Conservation (phyloP, 768 basidiomycete species). For the Pulveroboletus frians region DNA sequence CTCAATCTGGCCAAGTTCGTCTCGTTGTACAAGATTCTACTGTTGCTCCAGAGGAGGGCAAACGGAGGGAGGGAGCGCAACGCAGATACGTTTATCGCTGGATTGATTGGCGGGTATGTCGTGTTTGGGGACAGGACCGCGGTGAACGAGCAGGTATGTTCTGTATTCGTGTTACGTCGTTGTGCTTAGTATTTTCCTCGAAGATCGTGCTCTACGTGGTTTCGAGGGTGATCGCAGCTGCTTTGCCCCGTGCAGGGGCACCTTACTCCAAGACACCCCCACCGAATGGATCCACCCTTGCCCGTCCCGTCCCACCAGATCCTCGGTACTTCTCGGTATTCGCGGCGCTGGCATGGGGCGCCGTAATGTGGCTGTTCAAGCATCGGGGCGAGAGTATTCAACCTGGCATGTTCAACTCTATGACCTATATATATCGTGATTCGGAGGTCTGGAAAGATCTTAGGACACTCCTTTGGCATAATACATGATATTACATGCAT, state of each 20-base stretch:
- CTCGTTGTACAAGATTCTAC: slow-evolving; percentile 80
- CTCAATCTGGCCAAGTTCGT: slow-evolving; percentile 93
- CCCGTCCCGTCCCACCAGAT: slow-evolving; percentile 78
- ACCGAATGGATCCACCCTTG: slow-evolving; percentile 37
- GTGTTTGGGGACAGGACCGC: slow-evolving; percentile 84
- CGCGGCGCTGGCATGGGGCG: slow-evolving; percentile 87
- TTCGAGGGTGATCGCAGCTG: slow-evolving; percentile 85
- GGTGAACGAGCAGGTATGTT: slow-evolving; percentile 82
- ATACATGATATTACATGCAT: slow-evolving; percentile 44
- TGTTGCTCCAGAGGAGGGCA: slow-evolving; percentile 75
- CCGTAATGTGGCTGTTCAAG: slow-evolving; percentile 95
- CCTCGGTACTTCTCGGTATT: slow-evolving; percentile 80
- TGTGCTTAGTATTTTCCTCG: slow-evolving; percentile 3
- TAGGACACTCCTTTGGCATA: slow-evolving; percentile 87
- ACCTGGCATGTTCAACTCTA: slow-evolving; percentile 94
- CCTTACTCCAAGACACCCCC: slow-evolving; percentile 46
- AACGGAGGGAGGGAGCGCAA: slow-evolving; percentile 80
- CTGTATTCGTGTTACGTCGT: slow-evolving; percentile 2
- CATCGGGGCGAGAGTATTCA: slow-evolving; percentile 87
- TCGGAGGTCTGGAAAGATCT: slow-evolving; percentile 82
- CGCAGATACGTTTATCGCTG: slow-evolving; percentile 87
- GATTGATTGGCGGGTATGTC: slow-evolving; percentile 85
- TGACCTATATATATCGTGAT: slow-evolving; percentile 93
- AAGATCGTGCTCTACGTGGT: slow-evolving; percentile 97
- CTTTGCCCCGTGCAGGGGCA: slow-evolving; percentile 72